phyloP scores from a whole-genome alignment of 768 basidiomycete species.

The Coprinellus micaceus region DNA sequence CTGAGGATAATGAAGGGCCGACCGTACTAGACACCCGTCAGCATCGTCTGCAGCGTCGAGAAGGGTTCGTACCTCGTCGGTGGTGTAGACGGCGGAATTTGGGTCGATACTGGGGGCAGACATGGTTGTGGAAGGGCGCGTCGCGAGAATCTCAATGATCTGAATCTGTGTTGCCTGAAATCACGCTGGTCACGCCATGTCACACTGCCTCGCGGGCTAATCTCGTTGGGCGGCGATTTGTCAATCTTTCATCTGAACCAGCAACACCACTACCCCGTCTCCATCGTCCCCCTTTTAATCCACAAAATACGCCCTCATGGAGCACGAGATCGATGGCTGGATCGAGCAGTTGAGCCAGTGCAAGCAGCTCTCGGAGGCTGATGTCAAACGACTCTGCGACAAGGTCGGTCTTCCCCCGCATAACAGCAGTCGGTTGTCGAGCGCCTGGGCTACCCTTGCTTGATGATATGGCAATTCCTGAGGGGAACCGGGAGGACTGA shows the following conservation, averaged over 20 bases:
- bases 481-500: neutral
- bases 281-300: conserved; percentile 24
- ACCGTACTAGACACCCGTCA: conserved; percentile 60
- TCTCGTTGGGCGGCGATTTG: conserved; percentile 16
- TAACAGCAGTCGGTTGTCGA: conserved; percentile 18
- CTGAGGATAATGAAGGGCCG: conserved; percentile 97
- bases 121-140: conserved; percentile 24
- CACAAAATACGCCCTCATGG: conserved; percentile 38
- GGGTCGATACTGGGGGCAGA: conserved; percentile 34
- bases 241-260: conserved; percentile 21
- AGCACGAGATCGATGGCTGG: conserved; percentile 92
- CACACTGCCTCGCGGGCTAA: conserved; percentile 21
- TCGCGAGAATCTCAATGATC: conserved; percentile 20
- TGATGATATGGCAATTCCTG: neutral
- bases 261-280: conserved; percentile 33
- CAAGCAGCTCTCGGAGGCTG: conserved; percentile 91
- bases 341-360: conserved; percentile 95
- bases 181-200: conserved; percentile 15
- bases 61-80: conserved; percentile 63
- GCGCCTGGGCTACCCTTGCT: conserved; percentile 10
- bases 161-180: neutral
- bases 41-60: conserved; percentile 1
- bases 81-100: conserved; percentile 75
- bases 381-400: conserved; percentile 98
- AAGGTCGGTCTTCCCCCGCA: conserved; percentile 60